Base-by-base conservation (phyloP, 495 filamentous ascomycete genomes). In the Entonaema liquescens region DNA sequence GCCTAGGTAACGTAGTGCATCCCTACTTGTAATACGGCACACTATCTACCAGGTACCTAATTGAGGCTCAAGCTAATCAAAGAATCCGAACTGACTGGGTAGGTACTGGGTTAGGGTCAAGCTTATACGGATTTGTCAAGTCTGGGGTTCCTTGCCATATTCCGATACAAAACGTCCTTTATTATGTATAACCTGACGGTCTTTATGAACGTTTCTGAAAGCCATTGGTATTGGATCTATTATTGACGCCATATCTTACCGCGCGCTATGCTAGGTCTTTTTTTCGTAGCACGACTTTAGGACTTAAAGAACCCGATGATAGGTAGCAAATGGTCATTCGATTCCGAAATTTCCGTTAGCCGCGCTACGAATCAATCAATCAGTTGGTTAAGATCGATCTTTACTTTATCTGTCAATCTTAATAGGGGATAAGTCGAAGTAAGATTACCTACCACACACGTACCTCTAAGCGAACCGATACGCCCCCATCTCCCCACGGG, bases 31-130 rank as follows among this genome's bases (percentile, higher is more conserved):
- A 33, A 9, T 33, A 33, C 31, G 31, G 31, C 31, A 9, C 38
- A 11, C n/a, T 50, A 47, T 44, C 49, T 26, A 53, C 21, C 54
- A 33, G 31, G 11, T 33, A 7, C 31, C 31, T 5, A 33, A 23
- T 65, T 68, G 65, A 64, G 70, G 60, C 70, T 68, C 40, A 63
- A 67, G 29, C 53, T 72, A 67, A 67, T 50, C 50, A 60, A 59
- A 59, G 21, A 8, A 57, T 52, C 25, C 55, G 23, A 47, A 47
- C 42, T 23, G 21, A 47, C 2, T 47, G 21, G 17, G 31, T 33
- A 7, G 31, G 11, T 33, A 33, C 31, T 33, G 62, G 38, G 54
- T 59, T 47, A 62, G 42, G 68, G 58, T 67, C 64, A 62, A 31
- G 59, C 63, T 44, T 71, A 31, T 26, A 59, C 15, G 19, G 17